Percentiles rank a stretch among this genome's conserved stretches.
Conservation (phyloP, 2,329 filamentous ascomycete genomes). For the Periconia sp. region DNA sequence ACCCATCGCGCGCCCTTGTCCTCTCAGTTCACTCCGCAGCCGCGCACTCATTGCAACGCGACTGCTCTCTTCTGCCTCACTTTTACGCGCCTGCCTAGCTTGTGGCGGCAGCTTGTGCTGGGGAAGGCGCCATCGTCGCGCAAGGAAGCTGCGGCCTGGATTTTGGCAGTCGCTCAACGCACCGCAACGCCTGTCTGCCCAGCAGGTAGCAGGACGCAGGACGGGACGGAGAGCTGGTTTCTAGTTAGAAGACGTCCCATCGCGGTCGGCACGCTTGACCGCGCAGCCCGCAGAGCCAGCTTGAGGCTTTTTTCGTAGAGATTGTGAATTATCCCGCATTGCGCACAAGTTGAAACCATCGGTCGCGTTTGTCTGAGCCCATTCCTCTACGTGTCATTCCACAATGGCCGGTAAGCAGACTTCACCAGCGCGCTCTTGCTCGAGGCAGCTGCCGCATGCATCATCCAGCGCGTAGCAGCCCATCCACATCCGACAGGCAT, state of each 20-base stretch:
- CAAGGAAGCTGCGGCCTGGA: constrained; percentile 27
- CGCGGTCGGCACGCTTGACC: constrained; percentile 23
- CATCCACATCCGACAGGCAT: constrained; percentile 13
- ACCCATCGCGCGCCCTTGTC: constrained; percentile 19
- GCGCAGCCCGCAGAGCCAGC: constrained; percentile 26
- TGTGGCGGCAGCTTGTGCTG: constrained; percentile 21
- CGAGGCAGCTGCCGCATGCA: constrained; percentile 2
- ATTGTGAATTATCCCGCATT: constrained; percentile 44
- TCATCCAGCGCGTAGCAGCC: constrained; percentile 17
- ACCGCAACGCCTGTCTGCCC: constrained; percentile 23
- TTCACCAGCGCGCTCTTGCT: constrained; percentile 25
- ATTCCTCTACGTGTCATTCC: constrained; percentile 28
- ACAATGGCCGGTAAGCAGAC: constrained; percentile 68
- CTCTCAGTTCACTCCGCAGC: constrained; percentile 11
- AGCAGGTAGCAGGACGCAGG: constrained; percentile 22
- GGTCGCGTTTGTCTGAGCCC: constrained; percentile 39
- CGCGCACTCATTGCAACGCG: constrained; percentile 8
- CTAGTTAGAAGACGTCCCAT: constrained; percentile 33
- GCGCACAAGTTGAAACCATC: constrained; percentile 39
- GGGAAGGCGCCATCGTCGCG: constrained; percentile 17
- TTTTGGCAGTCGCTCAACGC: constrained; percentile 23
- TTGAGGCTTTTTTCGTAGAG: constrained; percentile 40
- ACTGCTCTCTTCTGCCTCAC: background rate
- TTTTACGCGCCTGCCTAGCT: constrained; percentile 17
- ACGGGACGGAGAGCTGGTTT: constrained; percentile 22